Conservation (phyloP, 495 filamentous ascomycete genomes). For the Oidiodendron maius region DNA sequence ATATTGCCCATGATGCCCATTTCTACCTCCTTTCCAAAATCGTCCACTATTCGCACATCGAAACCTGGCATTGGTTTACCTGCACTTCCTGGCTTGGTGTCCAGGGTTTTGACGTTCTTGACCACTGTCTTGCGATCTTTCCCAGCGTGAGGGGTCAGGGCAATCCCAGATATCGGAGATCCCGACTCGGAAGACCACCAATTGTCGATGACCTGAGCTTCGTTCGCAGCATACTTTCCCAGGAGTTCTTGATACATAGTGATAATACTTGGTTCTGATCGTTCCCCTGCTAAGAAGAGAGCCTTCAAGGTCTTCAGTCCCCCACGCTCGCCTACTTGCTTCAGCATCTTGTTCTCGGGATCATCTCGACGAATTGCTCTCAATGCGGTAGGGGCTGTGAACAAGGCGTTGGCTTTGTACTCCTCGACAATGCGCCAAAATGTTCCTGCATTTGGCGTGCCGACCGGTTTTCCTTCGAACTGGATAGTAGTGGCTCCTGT, state of each 20-base stretch:
- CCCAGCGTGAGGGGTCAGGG: constrained; percentile 52
- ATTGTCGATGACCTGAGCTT: constrained; percentile 76
- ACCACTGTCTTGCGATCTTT: constrained; percentile 30
- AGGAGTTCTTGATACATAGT: constrained; percentile 71
- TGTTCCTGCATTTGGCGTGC: constrained; percentile 78
- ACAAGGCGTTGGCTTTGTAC: constrained; percentile 76
- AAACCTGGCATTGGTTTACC: constrained; percentile 90
- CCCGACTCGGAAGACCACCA: constrained; percentile 97
- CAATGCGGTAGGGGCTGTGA: constrained; percentile 82
- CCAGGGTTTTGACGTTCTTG: constrained; percentile 24
- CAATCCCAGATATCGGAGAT: constrained; percentile 79
- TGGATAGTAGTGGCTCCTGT: constrained; percentile 80
- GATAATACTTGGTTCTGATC: constrained; percentile 83
- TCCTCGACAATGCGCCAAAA: constrained; percentile 86
- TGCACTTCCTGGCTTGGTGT: constrained; percentile 75
- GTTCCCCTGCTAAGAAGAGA: constrained; percentile 82
- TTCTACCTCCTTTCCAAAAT: constrained; percentile 62
- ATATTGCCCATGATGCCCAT: constrained; percentile 84
- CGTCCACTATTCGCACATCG: constrained; percentile 76
- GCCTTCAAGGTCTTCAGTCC: constrained; percentile 63
- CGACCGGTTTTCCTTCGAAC: constrained; percentile 88
- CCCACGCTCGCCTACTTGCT: constrained; percentile 51
- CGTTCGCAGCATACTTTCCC: constrained; percentile 50
- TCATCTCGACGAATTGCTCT: constrained; percentile 85
- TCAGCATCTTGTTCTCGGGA: constrained; percentile 61